These are phyloP conservation scores for Zoysia japonica DNA, from an alignment of 176 grass and related monocot genomes.

Conservation along the genomic window DNA sequence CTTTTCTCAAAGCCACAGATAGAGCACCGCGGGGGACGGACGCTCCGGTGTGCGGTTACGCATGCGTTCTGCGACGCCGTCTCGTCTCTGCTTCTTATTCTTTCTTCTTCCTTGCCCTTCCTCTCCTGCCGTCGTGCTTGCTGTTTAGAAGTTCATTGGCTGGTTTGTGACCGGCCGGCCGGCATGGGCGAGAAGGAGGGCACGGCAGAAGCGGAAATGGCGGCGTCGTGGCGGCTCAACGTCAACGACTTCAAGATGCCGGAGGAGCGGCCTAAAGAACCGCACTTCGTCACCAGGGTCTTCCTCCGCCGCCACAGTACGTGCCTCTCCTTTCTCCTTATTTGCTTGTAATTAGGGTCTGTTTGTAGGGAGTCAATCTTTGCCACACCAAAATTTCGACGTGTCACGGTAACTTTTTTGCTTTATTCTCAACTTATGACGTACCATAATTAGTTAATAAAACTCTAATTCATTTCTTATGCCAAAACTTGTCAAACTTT, in stretches of 20 bases:
- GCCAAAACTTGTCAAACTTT: too few species aligned
- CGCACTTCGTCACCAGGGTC: slow-evolving; percentile 55
- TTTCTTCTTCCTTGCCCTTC: background rate
- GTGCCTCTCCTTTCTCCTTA: too few species aligned
- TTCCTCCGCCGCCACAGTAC: slow-evolving; percentile 62
- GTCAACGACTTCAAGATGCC: slow-evolving; percentile 67
- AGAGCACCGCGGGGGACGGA: background rate
- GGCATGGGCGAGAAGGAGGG: slow-evolving; percentile 1
- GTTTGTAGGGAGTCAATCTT: too few species aligned
- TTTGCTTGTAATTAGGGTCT: background rate
- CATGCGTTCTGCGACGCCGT: background rate
- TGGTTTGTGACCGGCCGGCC: background rate
- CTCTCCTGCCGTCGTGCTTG: background rate
- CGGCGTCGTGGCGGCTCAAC: slow-evolving; percentile 62
- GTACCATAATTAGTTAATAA: too few species aligned
- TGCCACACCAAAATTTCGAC: too few species aligned
- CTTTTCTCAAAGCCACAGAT: background rate
- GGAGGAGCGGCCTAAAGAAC: slow-evolving; percentile 63
- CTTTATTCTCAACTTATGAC: too few species aligned
- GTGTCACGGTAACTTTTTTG: too few species aligned
- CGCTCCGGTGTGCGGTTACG: background rate
- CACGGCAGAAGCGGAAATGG: background rate
- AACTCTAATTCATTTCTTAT: too few species aligned
- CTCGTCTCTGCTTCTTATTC: background rate
- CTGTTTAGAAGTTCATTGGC: background rate